Percentiles rank a stretch among this genome's conserved stretches.
These are phyloP conservation scores for Schizochytrium sp. DNA, from an alignment of 108 stramenopile species.

Conservation along the genomic window DNA sequence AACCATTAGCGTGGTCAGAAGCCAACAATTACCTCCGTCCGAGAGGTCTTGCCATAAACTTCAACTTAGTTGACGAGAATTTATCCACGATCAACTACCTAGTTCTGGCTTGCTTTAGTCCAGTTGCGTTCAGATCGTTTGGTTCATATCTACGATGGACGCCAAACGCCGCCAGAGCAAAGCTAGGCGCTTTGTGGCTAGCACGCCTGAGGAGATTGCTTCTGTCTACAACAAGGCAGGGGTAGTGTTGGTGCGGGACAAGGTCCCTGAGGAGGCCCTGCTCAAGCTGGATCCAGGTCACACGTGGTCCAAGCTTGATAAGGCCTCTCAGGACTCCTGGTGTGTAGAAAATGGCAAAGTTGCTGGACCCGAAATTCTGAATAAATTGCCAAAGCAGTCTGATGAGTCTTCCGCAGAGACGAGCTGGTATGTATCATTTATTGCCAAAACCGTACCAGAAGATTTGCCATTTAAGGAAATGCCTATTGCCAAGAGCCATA, in stretches of 20 bases:
- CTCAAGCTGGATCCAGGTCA: not conserved
- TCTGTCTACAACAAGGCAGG: not conserved
- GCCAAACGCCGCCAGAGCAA: not conserved
- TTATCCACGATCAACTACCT: too few species aligned
- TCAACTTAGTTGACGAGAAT: too few species aligned
- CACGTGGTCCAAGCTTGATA: not conserved
- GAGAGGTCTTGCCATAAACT: too few species aligned
- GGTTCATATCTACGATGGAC: too few species aligned
- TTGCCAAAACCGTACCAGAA: not conserved
- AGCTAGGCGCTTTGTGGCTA: constrained; percentile 25
- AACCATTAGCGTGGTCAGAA: too few species aligned
- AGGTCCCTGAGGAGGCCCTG: not conserved
- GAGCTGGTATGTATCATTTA: constrained; percentile 28
- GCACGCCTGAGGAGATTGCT: not conserved
- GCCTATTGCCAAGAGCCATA: constrained; percentile 4
- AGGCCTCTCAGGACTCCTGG: constrained; percentile 17
- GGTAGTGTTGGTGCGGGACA: not conserved
- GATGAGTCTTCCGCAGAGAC: not conserved
- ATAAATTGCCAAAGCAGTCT: not conserved
- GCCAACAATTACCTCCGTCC: too few species aligned
- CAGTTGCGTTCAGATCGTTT: too few species aligned
- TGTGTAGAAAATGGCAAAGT: constrained; percentile 30
- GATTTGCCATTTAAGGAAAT: constrained; percentile 1
- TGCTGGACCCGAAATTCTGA: not conserved
- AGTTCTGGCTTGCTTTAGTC: too few species aligned